Evolutionary conservation across 805 yeast species (phyloP).

Genomic region (Kuraishia capsulata): DNA sequence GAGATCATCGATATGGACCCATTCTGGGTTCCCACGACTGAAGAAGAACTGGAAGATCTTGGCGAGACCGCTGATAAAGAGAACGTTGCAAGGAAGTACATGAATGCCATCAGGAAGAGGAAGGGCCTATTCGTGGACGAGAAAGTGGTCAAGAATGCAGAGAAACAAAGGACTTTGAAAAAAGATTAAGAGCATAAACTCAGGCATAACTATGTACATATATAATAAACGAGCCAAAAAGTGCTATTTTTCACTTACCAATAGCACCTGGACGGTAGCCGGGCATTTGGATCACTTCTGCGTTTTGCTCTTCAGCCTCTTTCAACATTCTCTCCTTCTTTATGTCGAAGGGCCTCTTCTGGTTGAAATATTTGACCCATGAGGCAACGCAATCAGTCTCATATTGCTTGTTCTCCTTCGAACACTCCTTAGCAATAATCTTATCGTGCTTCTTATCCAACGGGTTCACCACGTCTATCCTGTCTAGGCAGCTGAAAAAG

Average conservation of each 20-base stretch:
- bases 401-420: constrained; percentile 44
- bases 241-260: not conserved
- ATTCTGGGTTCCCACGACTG: constrained; percentile 98
- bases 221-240: not conserved
- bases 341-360: constrained; percentile 73
- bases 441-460: constrained; percentile 40
- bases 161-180: constrained; percentile 85
- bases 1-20: constrained; percentile 88
- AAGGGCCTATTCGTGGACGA: constrained; percentile 89
- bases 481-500: constrained; percentile 68
- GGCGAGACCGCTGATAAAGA: constrained; percentile 93
- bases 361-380: constrained; percentile 88
- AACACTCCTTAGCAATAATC: constrained; percentile 48
- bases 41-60: constrained; percentile 86
- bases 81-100: constrained; percentile 79
- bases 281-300: constrained; percentile 20
- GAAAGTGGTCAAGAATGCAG: constrained; percentile 85
- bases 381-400: constrained; percentile 72
- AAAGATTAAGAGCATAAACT: no score
- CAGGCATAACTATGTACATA: constrained; percentile 3
- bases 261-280: constrained; percentile 14
- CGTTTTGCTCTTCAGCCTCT: constrained; percentile 66
- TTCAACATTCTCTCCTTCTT: constrained; percentile 59
- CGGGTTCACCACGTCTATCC: constrained; percentile 60
- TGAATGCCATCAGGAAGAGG: constrained; percentile 72